Evolutionary conservation across 345 rosid genomes (phyloP), one percentile per base, ranked within the genome.

Genomic region (Turnera subulata): DNA sequence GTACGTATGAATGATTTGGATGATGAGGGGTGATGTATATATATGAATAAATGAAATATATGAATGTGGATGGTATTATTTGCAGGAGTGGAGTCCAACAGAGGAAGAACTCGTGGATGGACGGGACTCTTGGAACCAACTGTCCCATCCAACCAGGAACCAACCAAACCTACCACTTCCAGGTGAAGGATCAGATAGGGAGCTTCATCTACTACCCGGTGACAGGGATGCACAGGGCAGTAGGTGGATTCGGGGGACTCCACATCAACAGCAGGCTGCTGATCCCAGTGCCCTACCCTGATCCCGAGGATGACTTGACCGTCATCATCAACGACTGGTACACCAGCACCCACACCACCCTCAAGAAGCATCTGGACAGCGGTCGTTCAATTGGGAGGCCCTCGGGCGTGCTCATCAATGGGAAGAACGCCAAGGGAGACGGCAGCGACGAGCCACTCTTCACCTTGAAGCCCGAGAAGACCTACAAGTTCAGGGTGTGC

Each of bases 141-240:
- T 72, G 76, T 32, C 76, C 76, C 11, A 66, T 72, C 9, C 64
- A 38, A 6, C 68, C 68, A 0, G 71, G 76, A n/a, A 61, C 64
- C 60, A 72, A 72, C 64, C 53, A 24, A 53, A 72, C 76, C 7
- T 72, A 61, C 68, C 67, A 57, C 20, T 72, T 66, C 67, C 76
- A 72, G 21, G 76, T 72, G 9, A 72, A 72, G 64, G 76, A 72
- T 51, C 76, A 72, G 46, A 72, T 72, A 6, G 76, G 76, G 0
- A 61, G 64, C 56, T 72, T 59, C 68, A 16, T 66, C 64, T 72
- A 72, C 64, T 72, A 50, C 29, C 76, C 72, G 0, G 29, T 55
- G 33, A 61, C 64, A 1, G 71, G 22, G 17, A 17, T 72, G 48
- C 76, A 72, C 57, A 43, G 72, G 0, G 68, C 76, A 8, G 57